These are phyloP conservation scores for Lathyrus oleraceus DNA, from an alignment of 306 rosid genomes.

Conservation along the genomic window DNA sequence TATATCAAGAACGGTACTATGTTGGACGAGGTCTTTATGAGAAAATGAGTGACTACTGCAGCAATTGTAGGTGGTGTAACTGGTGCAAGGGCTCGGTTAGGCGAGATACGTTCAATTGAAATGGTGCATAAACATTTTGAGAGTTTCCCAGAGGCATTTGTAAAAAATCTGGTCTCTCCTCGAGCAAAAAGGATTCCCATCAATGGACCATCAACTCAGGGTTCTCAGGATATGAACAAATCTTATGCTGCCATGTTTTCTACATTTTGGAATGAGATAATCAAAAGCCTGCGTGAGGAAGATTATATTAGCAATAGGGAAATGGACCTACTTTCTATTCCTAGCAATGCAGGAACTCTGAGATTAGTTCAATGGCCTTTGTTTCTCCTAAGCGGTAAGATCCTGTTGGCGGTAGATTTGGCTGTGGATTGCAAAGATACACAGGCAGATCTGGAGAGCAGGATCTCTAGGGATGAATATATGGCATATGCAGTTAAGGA, in stretches of 20 bases:
- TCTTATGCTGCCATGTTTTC: conserved; percentile 77
- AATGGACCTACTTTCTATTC: conserved; percentile 85
- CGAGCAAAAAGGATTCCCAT: conserved; percentile 68
- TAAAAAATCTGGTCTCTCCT: conserved; percentile 63
- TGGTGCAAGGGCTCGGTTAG: conserved; percentile 94
- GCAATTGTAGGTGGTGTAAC: conserved; percentile 90
- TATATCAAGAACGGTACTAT: too few species aligned
- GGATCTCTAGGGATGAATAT: conserved; percentile 85
- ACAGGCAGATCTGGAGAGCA: conserved; percentile 84
- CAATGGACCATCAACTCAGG: too few species aligned
- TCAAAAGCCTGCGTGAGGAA: conserved; percentile 91
- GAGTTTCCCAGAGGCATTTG: conserved; percentile 94
- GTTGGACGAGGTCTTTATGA: too few species aligned
- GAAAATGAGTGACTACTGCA: too few species aligned
- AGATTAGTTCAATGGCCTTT: conserved; percentile 97
- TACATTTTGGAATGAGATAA: conserved; percentile 96
- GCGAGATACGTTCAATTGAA: conserved; percentile 98
- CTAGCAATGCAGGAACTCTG: conserved; percentile 89
- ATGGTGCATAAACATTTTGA: conserved; percentile 98
- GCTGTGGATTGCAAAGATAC: conserved; percentile 92
- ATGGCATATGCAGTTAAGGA: conserved; percentile 96
- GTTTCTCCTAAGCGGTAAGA: conserved; percentile 97
- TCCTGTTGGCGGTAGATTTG: conserved; percentile 86
- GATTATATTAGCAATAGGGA: conserved; percentile 95
- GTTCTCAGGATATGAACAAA: conserved; percentile 69